Percentiles rank a stretch among this genome's conserved stretches.
Conservation (phyloP, 176 grass and related monocot genomes). For the Metroxylon sagu region DNA sequence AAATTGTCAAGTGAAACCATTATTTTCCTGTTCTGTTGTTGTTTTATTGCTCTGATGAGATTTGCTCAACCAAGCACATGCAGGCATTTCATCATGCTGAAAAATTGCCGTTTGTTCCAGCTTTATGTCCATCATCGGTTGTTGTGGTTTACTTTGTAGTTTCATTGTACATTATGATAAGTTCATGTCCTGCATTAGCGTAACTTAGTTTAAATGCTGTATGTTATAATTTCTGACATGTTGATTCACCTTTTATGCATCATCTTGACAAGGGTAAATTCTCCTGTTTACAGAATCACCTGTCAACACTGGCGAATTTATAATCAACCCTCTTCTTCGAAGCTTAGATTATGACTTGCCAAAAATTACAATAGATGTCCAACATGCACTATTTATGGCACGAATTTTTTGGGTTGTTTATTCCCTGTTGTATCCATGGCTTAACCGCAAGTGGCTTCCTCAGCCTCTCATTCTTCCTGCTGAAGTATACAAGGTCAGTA, state of each 20-base stretch:
- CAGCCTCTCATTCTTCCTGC: constrained; percentile 78
- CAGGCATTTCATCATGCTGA: too few relatives aligned
- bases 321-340: constrained; percentile 66
- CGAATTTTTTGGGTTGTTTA: constrained; percentile 49
- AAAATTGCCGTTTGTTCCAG: too few relatives aligned
- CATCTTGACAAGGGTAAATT: constrained; percentile 10
- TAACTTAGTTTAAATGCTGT: too few relatives aligned
- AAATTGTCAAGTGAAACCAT: too few relatives aligned
- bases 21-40: too few relatives aligned
- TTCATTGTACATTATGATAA: too few relatives aligned
- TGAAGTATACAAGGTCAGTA: constrained; percentile 85
- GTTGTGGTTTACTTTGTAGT: too few relatives aligned
- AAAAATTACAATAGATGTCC: constrained; percentile 35
- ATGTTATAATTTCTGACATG: background rate
- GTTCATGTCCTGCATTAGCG: too few relatives aligned
- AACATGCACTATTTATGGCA: constrained; percentile 48
- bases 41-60: too few relatives aligned
- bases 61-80: too few relatives aligned
- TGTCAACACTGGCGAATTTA: constrained; percentile 70
- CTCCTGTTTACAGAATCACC: constrained; percentile 49
- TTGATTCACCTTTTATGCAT: background rate
- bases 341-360: constrained; percentile 69
- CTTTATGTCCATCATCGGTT: too few relatives aligned
- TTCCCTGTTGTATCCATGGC: constrained; percentile 59
- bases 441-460: constrained; percentile 66